phyloP scores from a whole-genome alignment of 257 asterid genomes.

The Capsicum chinense region DNA sequence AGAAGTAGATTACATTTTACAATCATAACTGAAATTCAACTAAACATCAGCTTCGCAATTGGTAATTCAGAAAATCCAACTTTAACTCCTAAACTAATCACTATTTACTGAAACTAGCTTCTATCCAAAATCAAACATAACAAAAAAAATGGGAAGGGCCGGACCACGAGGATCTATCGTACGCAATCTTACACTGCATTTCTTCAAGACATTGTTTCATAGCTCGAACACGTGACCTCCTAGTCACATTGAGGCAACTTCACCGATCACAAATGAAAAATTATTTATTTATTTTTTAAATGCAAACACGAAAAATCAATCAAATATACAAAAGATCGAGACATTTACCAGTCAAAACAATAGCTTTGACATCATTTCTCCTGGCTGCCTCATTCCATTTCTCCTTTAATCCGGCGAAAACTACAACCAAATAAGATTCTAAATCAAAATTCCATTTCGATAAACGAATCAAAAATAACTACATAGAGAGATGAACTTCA shows the following conservation, averaged over 20 bases:
- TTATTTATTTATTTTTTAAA: too few relatives aligned
- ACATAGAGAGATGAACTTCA: background rate
- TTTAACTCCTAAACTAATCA: background rate
- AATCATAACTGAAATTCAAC: background rate
- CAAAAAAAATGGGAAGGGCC: background rate
- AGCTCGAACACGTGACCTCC: too few relatives aligned
- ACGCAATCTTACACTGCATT: too few relatives aligned
- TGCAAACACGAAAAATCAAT: background rate
- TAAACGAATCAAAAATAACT: too few relatives aligned
- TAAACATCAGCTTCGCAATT: background rate
- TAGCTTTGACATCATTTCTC: constrained; percentile 83
- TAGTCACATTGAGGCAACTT: too few relatives aligned
- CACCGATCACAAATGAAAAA: too few relatives aligned
- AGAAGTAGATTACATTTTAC: background rate
- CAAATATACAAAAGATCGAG: background rate
- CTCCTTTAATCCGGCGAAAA: constrained; percentile 70
- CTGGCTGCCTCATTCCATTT: constrained; percentile 65
- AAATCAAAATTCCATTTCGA: background rate
- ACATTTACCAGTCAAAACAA: constrained; percentile 73
- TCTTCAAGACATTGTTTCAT: too few relatives aligned
- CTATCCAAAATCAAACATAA: background rate
- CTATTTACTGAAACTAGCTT: background rate
- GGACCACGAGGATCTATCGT: too few relatives aligned
- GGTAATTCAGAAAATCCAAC: background rate
- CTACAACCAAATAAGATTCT: constrained; percentile 39